phyloP scores from a whole-genome alignment of 2,329 filamentous ascomycete genomes.

The Ophiocordyceps australis region DNA sequence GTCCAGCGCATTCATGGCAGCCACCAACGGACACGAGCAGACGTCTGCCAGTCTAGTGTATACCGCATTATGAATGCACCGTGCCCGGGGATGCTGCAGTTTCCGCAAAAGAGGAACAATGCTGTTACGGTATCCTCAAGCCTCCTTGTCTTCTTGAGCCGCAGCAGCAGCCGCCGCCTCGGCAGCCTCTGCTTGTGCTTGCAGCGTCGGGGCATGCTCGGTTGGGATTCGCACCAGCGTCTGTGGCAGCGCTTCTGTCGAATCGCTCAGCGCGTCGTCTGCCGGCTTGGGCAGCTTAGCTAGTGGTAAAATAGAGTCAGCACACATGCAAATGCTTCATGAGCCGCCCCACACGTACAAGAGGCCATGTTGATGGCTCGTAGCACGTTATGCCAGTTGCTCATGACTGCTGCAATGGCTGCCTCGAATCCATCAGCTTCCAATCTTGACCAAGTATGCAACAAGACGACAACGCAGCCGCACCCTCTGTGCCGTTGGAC shows the following conservation, averaged over 20 bases:
- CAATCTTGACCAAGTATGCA: conserved; percentile 2
- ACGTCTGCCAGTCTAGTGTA: too few species aligned
- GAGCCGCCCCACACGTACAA: conserved; percentile 28
- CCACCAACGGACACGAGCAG: too few species aligned
- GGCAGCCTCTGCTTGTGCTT: conserved; percentile 37
- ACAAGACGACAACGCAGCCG: too few species aligned
- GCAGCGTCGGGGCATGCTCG: conserved; percentile 50
- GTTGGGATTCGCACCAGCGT: conserved; percentile 74
- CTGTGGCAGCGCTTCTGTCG: conserved; percentile 46
- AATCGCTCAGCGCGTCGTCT: conserved; percentile 16
- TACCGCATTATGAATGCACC: too few species aligned
- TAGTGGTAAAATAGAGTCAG: conserved; percentile 15
- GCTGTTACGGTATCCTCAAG: too few species aligned
- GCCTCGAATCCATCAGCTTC: conserved; percentile 6
- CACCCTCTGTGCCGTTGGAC: conserved; percentile 68
- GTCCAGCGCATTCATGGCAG: too few species aligned
- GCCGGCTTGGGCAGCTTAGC: conserved; percentile 52
- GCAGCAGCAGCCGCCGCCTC: conserved; percentile 13
- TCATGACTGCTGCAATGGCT: conserved; percentile 71
- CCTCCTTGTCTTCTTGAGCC: too few species aligned
- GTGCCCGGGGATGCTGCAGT: too few species aligned
- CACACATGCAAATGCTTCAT: too few species aligned
- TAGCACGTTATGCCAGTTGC: conserved; percentile 78
- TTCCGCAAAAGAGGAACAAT: too few species aligned
- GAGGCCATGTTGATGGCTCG: conserved; percentile 77